Evolutionary conservation across 805 yeast species (phyloP), one percentile per base, ranked within the genome.

Genomic region (Suhomyces sp.): DNA sequence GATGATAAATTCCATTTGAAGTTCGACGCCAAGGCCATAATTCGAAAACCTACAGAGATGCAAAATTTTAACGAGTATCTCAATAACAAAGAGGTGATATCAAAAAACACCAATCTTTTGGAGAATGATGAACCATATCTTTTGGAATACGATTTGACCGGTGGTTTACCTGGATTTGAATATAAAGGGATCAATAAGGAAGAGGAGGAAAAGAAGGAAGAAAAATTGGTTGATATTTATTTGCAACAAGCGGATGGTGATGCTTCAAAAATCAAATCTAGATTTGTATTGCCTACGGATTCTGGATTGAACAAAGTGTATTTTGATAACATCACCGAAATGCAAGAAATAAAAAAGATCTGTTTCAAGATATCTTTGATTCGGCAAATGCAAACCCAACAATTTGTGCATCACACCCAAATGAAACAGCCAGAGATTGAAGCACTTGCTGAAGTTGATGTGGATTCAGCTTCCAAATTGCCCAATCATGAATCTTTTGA

Each of bases 331-430:
- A 80, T 93, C 28, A 63, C 70, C 1, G 76, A 83, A 44, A 86
- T 93, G 71, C 97, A 91, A 62, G 88, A 88, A 47, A 84, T 93
- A 22, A 69, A 98, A 39, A 84, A 81, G 44, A 71, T 87, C 4
- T 90, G 97, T 55, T 85, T 88, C 63, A 90, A 90, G 56, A 86
- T 93, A 14, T 81, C 91, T 4, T 65, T 88, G 31, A 86, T 93
- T 39, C 71, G 96, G 46, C 90, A 90, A 53, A 83, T 93, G 83
- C 98, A 93, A 60, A 83, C 83, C 13, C 86, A 83, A 33, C 82
- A 79, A 40, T 80, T 79, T 56, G 65, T 83, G 32, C 91, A 83
- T 51, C 83, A 81, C 33, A 73, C 88, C 0, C 91, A 83, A 49
- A 66, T 81, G 70, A 76, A 75, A 43, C 77, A 82, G 10, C 91